Conservation (phyloP, 306 rosid genomes). For the Datisca glomerata region DNA sequence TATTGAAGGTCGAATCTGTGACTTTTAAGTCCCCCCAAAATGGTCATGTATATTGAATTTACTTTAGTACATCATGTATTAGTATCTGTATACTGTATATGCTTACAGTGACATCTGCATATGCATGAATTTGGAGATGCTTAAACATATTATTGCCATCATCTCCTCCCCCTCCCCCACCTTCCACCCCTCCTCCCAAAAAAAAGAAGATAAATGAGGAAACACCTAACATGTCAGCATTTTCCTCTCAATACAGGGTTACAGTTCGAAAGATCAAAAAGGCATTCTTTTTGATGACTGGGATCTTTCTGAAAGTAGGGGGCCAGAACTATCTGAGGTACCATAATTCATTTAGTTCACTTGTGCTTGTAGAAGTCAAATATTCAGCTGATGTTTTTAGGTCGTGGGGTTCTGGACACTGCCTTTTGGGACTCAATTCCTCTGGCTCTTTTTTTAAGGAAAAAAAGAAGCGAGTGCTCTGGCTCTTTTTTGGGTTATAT, state of each 20-base stretch:
- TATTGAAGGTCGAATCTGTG: conserved; percentile 54
- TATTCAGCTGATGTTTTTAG: neutral
- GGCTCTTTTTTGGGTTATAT: too few relatives aligned
- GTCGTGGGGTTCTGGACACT: too few relatives aligned
- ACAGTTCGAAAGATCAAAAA: conserved; percentile 75
- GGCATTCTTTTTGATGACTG: conserved; percentile 75
- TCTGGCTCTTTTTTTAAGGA: neutral
- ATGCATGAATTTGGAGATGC: too few relatives aligned
- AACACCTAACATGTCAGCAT: conserved; percentile 8
- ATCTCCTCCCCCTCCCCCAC: too few relatives aligned
- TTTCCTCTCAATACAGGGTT: conserved; percentile 48
- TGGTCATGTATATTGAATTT: too few relatives aligned
- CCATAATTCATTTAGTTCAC: conserved; percentile 4
- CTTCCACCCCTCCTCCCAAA: too few relatives aligned
- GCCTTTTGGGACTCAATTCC: too few relatives aligned
- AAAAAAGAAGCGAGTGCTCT: neutral
- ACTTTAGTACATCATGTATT: too few relatives aligned
- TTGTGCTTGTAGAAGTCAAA: neutral
- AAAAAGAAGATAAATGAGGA: too few relatives aligned
- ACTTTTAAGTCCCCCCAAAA: conserved; percentile 3
- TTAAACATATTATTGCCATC: too few relatives aligned
- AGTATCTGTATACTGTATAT: neutral
- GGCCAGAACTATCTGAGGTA: conserved; percentile 74
- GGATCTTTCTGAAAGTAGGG: conserved; percentile 87
- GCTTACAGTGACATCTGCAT: too few relatives aligned